These are phyloP conservation scores for Aspergillus funiculosus DNA, from an alignment of 495 filamentous ascomycete species.

Conservation along the genomic window DNA sequence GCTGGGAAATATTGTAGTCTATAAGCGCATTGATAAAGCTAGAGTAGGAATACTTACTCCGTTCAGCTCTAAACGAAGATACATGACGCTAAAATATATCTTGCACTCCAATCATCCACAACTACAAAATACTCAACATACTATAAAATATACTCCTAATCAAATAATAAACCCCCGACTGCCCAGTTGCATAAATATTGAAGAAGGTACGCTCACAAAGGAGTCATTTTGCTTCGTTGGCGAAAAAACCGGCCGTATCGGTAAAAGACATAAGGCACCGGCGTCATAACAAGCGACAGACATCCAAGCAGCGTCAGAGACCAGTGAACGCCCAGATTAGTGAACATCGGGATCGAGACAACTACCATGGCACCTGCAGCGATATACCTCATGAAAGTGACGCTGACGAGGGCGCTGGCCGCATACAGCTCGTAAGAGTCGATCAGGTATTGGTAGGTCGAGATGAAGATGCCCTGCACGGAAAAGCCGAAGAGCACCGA, in stretches of 20 bases:
- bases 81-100: too few relatives aligned
- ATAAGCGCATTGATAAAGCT: too few relatives aligned
- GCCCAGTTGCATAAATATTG: too few relatives aligned
- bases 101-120: too few relatives aligned
- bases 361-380: conserved; percentile 42
- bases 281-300: conserved; percentile 38
- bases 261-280: conserved; percentile 48
- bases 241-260: conserved; percentile 43
- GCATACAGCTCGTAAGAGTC: conserved; percentile 40
- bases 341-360: conserved; percentile 41
- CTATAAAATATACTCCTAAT: too few relatives aligned
- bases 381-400: conserved; percentile 44
- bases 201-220: too few relatives aligned
- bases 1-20: too few relatives aligned
- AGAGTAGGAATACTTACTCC: too few relatives aligned
- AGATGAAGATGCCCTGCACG: conserved; percentile 42
- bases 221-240: conserved; percentile 36
- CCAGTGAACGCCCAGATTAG: conserved; percentile 45
- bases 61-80: too few relatives aligned
- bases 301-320: conserved; percentile 46
- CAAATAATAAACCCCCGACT: too few relatives aligned
- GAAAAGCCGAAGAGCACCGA: conserved; percentile 47
- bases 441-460: conserved; percentile 47
- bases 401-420: conserved; percentile 38
- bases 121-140: too few relatives aligned